Percentiles rank a stretch among this genome's conserved stretches.
phyloP scores from a whole-genome alignment of 805 yeast species.

The Myxozyma neglecta region DNA sequence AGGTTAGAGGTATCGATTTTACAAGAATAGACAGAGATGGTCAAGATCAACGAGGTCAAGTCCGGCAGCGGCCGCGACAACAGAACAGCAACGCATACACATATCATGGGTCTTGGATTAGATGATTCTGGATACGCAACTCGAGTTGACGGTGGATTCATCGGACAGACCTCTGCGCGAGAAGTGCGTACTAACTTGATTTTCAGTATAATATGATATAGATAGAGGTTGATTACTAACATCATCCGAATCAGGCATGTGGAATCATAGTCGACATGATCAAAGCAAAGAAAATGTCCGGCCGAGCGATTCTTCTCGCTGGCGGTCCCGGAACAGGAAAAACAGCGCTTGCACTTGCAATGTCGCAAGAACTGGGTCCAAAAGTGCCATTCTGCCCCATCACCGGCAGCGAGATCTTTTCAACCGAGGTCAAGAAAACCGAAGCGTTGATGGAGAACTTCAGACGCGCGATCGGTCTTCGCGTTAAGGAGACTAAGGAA shows the following conservation, averaged over 20 bases:
- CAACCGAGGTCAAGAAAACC: constrained; percentile 96
- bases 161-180: constrained; percentile 68
- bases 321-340: constrained; percentile 99
- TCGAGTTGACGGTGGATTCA: constrained; percentile 83
- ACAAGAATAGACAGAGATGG: constrained; percentile 52
- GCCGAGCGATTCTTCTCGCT: constrained; percentile 91
- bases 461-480: constrained; percentile 91
- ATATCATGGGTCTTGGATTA: constrained; percentile 89
- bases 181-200: constrained; percentile 34
- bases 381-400: constrained; percentile 97
- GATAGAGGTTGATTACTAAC: neutral
- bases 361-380: constrained; percentile 93
- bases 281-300: constrained; percentile 88
- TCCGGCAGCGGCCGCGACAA: constrained; percentile 57
- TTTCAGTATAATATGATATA: neutral
- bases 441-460: constrained; percentile 95
- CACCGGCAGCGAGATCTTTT: constrained; percentile 89
- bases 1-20: neutral
- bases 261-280: constrained; percentile 93
- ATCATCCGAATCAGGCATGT: constrained; percentile 56
- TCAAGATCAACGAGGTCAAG: constrained; percentile 45
- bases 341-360: constrained; percentile 93
- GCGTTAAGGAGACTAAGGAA: constrained; percentile 95
- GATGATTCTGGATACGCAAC: constrained; percentile 88
- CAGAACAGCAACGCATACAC: constrained; percentile 93